A percentile compares a stretch with the other conserved stretches of the same genome.
Evolutionary conservation across 75 land plant genomes (phyloP).

Genomic region (Cupressus sempervirens): DNA sequence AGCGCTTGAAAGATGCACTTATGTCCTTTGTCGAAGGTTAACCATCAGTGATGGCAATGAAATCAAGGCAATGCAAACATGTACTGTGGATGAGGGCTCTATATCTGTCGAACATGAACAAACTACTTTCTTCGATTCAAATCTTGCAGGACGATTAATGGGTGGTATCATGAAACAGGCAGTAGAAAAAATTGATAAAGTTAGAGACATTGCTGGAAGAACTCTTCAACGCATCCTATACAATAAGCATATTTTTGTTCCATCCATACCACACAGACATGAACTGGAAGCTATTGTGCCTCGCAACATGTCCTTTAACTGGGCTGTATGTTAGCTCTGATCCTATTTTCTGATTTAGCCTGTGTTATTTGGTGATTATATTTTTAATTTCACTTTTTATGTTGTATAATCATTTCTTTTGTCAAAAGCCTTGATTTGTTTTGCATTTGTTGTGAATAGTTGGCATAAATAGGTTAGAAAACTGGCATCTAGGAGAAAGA

Average conservation of each 20-base stretch:
- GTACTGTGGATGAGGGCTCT: constrained; percentile 5
- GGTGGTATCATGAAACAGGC: constrained; percentile 84
- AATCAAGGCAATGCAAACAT: not conserved
- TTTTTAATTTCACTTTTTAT: not conserved
- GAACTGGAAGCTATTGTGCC: constrained; percentile 62
- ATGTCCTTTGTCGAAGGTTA: constrained; percentile 53
- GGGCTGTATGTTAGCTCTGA: constrained; percentile 65
- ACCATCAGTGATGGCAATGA: not conserved
- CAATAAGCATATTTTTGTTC: constrained; percentile 32
- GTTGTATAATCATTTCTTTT: not conserved
- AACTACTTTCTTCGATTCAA: constrained; percentile 36
- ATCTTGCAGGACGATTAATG: constrained; percentile 53
- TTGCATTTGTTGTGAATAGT: not conserved
- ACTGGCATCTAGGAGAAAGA: no score
- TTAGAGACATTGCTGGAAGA: constrained; percentile 82
- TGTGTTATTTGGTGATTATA: not conserved
- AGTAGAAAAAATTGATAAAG: constrained; percentile 92
- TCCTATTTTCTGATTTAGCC: not conserved
- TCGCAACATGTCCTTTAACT: constrained; percentile 44
- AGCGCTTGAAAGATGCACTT: constrained; percentile 73
- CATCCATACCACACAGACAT: constrained; percentile 61
- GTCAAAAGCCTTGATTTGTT: not conserved
- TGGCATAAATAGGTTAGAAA: no score
- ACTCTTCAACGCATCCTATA: constrained; percentile 64
- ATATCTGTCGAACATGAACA: not conserved